Base-by-base conservation (phyloP, 129 eudicot species). In the Rutidosis leptorrhynchoides region DNA sequence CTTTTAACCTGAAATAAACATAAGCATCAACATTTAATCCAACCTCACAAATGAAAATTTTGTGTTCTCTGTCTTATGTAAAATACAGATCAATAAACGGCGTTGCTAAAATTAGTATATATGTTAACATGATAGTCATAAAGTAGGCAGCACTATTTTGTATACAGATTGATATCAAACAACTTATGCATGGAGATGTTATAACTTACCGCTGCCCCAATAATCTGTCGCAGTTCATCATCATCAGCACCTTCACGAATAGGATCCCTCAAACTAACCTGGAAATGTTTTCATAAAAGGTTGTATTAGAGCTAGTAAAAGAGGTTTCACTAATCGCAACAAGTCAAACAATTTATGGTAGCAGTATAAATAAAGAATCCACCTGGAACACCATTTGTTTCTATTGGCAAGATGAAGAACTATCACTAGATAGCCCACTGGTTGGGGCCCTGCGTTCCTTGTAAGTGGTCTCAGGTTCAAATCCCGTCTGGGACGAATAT, bases 181-280 rank as follows among this genome's bases (percentile, higher is more conserved):
- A 24, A 53, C 42, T 40, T 42, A 33, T 56, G 52, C 78, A 74
- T 63, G 40, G 17, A 21, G 3, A 55, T 25, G 14, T 45, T 35
- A 54, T 7, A 66, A 68, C 84, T 53, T 83, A 92, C 99, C 70
- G 97, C 90, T n/a, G 94, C 95, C 62, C 83, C 90, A 70, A 94
- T 89, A 58, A 89, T 94, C 72, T 86, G 79, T 64, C 69, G 77
- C 46, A 94, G 83, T 58, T 83, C 90, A 64, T 76, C 58, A 83
- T 94, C 99, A 73, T 81, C 88, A 75, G 71, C 97, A 79, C 99
- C 97, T 58, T 42, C 19, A 51, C 97, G 99, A 58, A 94, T 77
- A 24, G 99, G 99, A 71, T 94, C 97, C 83, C 97, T 86, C 82
- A 94, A 83, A 81, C 99, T 94, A 63, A 94, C 95, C 98, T 92